A percentile compares a stretch with the other conserved stretches of the same genome.
These are phyloP conservation scores for Phylloporus sp. DNA, from an alignment of 768 basidiomycete genomes.

Conservation along the genomic window DNA sequence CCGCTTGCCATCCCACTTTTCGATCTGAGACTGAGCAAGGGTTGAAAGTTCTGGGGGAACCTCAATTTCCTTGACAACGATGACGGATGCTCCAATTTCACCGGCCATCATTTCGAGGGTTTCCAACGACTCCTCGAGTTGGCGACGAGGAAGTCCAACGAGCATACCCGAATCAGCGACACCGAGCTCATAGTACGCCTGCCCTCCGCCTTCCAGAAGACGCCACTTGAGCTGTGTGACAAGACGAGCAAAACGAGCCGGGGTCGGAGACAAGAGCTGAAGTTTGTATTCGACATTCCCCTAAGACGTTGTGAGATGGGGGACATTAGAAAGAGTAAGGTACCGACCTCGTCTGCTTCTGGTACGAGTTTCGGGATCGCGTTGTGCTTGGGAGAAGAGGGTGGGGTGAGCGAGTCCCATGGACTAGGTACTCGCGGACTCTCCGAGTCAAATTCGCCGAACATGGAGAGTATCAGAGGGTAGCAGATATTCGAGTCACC, in stretches of 20 bases:
- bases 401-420: constrained; percentile 73
- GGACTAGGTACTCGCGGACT: constrained; percentile 76
- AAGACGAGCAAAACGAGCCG: constrained; percentile 73
- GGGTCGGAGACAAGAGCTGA: constrained; percentile 76
- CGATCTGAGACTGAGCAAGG: constrained; percentile 31
- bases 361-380: constrained; percentile 66
- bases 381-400: constrained; percentile 36
- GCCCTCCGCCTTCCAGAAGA: constrained; percentile 77
- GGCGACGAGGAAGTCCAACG: constrained; percentile 67
- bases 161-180: constrained; percentile 88
- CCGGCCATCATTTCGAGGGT: constrained; percentile 93
- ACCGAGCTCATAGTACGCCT: constrained; percentile 78
- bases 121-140: constrained; percentile 78
- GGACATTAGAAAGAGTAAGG: not conserved
- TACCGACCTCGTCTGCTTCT: constrained; percentile 61
- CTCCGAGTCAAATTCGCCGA: constrained; percentile 79
- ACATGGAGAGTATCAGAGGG: constrained; percentile 44
- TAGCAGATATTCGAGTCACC: constrained; percentile 55
- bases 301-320: constrained; percentile 28
- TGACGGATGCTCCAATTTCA: constrained; percentile 89
- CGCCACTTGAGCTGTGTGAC: constrained; percentile 97
- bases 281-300: constrained; percentile 96
- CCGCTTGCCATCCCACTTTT: constrained; percentile 36
- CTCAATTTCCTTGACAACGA: constrained; percentile 86
- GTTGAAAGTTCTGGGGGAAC: constrained; percentile 53